These are phyloP conservation scores for Flaveria sonorensis DNA, from an alignment of 129 eudicot genomes.

Conservation along the genomic window DNA sequence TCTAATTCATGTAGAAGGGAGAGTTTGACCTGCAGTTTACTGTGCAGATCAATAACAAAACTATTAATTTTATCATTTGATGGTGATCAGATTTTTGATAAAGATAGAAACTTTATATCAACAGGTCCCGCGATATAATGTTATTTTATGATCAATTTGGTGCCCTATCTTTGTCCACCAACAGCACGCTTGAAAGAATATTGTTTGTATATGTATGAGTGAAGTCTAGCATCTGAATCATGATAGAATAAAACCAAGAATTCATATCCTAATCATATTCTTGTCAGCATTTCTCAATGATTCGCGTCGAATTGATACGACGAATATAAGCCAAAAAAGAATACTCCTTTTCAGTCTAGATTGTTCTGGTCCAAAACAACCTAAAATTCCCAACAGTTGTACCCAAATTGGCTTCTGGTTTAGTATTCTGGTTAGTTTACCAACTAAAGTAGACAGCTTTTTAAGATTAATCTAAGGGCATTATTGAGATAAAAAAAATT, in stretches of 20 bases:
- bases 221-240: slow-evolving; percentile 41
- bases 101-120: slow-evolving; percentile 29
- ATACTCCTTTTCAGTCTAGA: slow-evolving; percentile 19
- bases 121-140: slow-evolving; percentile 45
- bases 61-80: slow-evolving; percentile 24
- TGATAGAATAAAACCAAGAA: slow-evolving; percentile 39
- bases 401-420: slow-evolving; percentile 26
- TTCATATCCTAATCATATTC: slow-evolving; percentile 34
- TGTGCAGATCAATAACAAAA: slow-evolving; percentile 8
- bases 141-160: slow-evolving; percentile 42
- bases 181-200: slow-evolving; percentile 42
- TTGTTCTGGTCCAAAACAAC: slow-evolving; percentile 12
- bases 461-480: slow-evolving; percentile 28
- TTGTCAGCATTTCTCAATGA: slow-evolving; percentile 29
- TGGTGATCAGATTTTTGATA: slow-evolving; percentile 41
- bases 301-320: slow-evolving; percentile 28
- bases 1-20: slow-evolving; percentile 2
- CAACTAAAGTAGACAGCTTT: slow-evolving; percentile 28
- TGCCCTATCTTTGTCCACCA: slow-evolving; percentile 49
- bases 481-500: slow-evolving; percentile 4
- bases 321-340: slow-evolving; percentile 30
- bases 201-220: slow-evolving; percentile 34
- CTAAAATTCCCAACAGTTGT: slow-evolving; percentile 11
- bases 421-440: slow-evolving; percentile 24
- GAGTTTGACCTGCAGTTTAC: slow-evolving; percentile 15